Evolutionary conservation across 2,329 filamentous ascomycete species (phyloP), one percentile per base, ranked within the genome.

Genomic region (Beauveria asiatica): DNA sequence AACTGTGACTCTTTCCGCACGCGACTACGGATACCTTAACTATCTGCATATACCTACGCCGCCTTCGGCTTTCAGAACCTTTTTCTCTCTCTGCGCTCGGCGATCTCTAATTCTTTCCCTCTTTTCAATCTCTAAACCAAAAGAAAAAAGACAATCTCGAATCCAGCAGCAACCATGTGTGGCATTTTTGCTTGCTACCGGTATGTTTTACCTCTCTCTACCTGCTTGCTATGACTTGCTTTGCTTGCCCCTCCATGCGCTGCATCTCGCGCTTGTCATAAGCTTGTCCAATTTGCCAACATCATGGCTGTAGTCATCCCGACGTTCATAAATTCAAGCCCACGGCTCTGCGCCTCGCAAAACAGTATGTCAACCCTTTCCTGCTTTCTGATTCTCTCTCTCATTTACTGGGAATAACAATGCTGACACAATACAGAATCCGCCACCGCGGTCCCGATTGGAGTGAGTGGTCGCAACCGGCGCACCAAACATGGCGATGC

Each of bases 391-490:
- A 27, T 39, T 19, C 25, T 19, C 10, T 19, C 4, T 33, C 5
- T 54, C 50, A 46, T n/a, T 16, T 2, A 52, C 33, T 25, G n/a
- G 11, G 3, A 1, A n/a, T 7, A 9, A 23, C 8, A 6, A 27
- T 39, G 19, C 52, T 57, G 41, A 61, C 59, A 51, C 3, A 21
- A 53, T 46, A 45, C 74, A 95, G 91, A 73, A 84, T 97, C 72
- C 92, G 95, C 70, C 94, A 99, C 78, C 88, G 94, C 76, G 94
- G 94, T 69, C 94, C 94, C 70, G 94, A 99, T 81, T 99, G 94
- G 94, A 96, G 91, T 94, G 80, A 88, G 89, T 84, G 57, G 50
- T 57, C 59, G 42, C 46, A 57, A 54, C 21, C 11, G 21, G 23
- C 57, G 61, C 46, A 61, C 42, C 17, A 37, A 17, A 25, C 33